phyloP scores from a whole-genome alignment of 78 protist genomes.

The Polysphondylium violaceum region DNA sequence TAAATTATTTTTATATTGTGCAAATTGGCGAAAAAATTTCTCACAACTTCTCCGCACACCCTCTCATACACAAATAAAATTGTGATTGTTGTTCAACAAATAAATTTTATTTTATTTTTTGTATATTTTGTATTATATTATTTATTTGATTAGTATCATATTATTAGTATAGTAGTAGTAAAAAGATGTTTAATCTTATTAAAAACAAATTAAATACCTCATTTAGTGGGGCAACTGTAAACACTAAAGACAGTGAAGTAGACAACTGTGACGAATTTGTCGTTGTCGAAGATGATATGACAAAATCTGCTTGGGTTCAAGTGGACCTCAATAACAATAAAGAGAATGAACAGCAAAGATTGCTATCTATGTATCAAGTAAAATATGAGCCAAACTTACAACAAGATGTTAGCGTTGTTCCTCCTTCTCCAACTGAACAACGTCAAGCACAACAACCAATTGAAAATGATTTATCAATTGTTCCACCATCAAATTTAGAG shows the following conservation, averaged over 20 bases:
- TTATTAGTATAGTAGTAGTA: neutral
- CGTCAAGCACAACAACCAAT: neutral
- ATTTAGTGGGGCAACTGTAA: too few relatives aligned
- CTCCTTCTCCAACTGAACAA: too few relatives aligned
- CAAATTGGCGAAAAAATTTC: too few relatives aligned
- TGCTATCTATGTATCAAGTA: neutral
- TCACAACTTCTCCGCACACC: too few relatives aligned
- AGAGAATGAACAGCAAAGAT: neutral
- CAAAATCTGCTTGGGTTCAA: constrained; percentile 26
- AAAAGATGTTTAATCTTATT: too few relatives aligned
- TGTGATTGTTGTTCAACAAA: neutral
- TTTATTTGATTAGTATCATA: too few relatives aligned
- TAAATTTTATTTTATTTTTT: too few relatives aligned
- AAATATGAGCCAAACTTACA: neutral
- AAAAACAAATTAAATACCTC: neutral
- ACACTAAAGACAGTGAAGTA: too few relatives aligned
- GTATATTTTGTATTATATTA: neutral
- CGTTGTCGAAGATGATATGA: constrained; percentile 1
- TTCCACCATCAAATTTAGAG: neutral
- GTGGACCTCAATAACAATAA: neutral
- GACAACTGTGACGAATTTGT: constrained; percentile 49
- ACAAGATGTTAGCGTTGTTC: neutral
- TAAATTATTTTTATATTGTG: too few relatives aligned
- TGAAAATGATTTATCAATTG: neutral
- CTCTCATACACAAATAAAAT: neutral